A percentile compares a stretch with the other conserved stretches of the same genome.
These are phyloP conservation scores for Mucuna pruriens DNA, from an alignment of 306 rosid genomes.

Conservation along the genomic window DNA sequence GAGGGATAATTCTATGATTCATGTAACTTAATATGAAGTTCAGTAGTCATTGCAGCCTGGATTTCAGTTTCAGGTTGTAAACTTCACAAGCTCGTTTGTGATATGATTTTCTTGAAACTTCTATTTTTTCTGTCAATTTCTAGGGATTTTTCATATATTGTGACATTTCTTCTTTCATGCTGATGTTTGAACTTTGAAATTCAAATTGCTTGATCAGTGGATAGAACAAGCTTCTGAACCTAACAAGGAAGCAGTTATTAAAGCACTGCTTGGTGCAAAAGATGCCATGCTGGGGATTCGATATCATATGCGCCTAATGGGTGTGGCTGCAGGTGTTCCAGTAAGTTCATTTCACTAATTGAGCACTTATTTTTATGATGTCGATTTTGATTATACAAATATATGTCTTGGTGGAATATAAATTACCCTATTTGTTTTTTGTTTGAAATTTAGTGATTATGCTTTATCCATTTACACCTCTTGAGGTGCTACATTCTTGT, in stretches of 20 bases:
- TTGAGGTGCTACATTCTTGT: background rate
- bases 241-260: constrained; percentile 55
- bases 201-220: constrained; percentile 69
- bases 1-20: constrained; percentile 9
- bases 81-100: constrained; percentile 14
- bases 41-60: background rate
- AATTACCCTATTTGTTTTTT: background rate
- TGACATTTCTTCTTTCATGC: background rate
- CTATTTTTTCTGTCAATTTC: constrained; percentile 10
- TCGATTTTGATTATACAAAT: constrained; percentile 11
- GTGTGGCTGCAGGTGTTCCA: constrained; percentile 96
- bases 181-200: constrained; percentile 36
- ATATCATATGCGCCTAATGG: constrained; percentile 82
- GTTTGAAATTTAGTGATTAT: constrained; percentile 21
- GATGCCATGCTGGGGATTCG: constrained; percentile 86
- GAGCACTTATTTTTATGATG: constrained; percentile 33
- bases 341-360: constrained; percentile 55
- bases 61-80: constrained; percentile 35
- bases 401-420: constrained; percentile 24
- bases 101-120: constrained; percentile 30
- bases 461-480: background rate
- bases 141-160: constrained; percentile 3
- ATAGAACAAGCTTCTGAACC: constrained; percentile 73
- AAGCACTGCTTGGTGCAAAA: constrained; percentile 81
- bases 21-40: background rate